A percentile compares a stretch with the other conserved stretches of the same genome.
These are phyloP conservation scores for Talaromyces islandicus DNA, from an alignment of 2,329 filamentous ascomycete genomes.

Conservation along the genomic window DNA sequence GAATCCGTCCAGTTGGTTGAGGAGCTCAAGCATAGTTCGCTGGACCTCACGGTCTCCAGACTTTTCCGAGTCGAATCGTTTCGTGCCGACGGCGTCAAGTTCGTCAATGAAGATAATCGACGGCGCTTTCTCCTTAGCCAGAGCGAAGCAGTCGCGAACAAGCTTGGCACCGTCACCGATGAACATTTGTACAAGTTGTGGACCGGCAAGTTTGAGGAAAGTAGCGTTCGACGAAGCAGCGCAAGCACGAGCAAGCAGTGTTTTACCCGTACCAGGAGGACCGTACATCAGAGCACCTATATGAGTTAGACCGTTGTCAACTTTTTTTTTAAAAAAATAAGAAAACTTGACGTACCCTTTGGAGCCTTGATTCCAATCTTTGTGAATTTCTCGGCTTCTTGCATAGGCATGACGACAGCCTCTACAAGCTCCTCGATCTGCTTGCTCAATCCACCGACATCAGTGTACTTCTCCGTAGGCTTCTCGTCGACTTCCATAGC, in stretches of 20 bases:
- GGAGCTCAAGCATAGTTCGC: constrained; percentile 95
- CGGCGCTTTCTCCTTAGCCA: constrained; percentile 97
- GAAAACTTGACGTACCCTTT: constrained; percentile 62
- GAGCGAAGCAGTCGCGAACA: constrained; percentile 92
- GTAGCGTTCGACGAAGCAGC: constrained; percentile 97
- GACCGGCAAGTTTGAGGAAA: constrained; percentile 95
- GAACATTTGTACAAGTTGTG: constrained; percentile 98
- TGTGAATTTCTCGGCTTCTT: constrained; percentile 98
- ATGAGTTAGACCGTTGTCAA: constrained; percentile 5
- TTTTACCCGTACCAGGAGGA: constrained; percentile 45
- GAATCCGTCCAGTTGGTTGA: constrained; percentile 97
- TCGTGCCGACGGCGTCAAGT: constrained; percentile 94
- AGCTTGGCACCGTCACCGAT: constrained; percentile 98
- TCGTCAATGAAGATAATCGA: constrained; percentile 99
- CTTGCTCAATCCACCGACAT: constrained; percentile 95
- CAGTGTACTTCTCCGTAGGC: constrained; percentile 96
- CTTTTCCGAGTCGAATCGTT: constrained; percentile 98
- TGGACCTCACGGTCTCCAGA: constrained; percentile 96
- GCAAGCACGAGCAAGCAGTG: constrained; percentile 78
- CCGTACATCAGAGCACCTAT: constrained; percentile 97
- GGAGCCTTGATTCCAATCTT: constrained; percentile 99
- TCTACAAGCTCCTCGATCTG: constrained; percentile 98
- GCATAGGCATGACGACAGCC: constrained; percentile 99
- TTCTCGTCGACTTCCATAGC: constrained; percentile 99
- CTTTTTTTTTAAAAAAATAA: constrained; percentile 12